phyloP scores from a whole-genome alignment of 2,329 filamentous ascomycete species.

The Phialocephala sp. region DNA sequence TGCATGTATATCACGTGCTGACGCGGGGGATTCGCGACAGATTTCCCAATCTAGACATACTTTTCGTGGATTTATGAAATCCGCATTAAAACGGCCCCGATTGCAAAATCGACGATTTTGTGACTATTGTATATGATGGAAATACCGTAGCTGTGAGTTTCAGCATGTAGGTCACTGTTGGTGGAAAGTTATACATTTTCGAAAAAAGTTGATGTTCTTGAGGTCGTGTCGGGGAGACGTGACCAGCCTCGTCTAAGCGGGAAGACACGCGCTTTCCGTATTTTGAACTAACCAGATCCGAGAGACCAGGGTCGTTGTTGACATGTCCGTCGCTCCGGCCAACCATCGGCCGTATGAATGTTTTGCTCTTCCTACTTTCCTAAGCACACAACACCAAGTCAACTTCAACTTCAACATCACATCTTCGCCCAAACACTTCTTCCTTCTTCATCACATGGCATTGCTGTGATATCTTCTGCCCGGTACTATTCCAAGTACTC shows the following conservation, averaged over 20 bases:
- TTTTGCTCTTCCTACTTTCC: constrained; percentile 7
- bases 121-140: background rate
- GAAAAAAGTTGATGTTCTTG: constrained; percentile 13
- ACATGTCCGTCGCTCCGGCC: background rate
- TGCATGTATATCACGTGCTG: constrained; percentile 8
- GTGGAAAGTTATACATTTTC: constrained; percentile 1
- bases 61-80: background rate
- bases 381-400: background rate
- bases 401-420: constrained; percentile 7
- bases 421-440: constrained; percentile 20
- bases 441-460: constrained; percentile 25
- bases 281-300: background rate
- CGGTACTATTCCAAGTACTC: constrained; percentile 22
- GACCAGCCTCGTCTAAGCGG: constrained; percentile 6
- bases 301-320: constrained; percentile 1
- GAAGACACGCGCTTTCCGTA: background rate
- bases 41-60: background rate
- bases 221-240: constrained; percentile 19
- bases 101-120: background rate
- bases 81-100: background rate
- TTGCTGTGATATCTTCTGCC: constrained; percentile 20
- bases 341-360: constrained; percentile 6
- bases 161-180: background rate
- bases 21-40: constrained; percentile 1
- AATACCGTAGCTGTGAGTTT: background rate